Conservation (phyloP, 345 rosid genomes). For the Hibiscus trionum region DNA sequence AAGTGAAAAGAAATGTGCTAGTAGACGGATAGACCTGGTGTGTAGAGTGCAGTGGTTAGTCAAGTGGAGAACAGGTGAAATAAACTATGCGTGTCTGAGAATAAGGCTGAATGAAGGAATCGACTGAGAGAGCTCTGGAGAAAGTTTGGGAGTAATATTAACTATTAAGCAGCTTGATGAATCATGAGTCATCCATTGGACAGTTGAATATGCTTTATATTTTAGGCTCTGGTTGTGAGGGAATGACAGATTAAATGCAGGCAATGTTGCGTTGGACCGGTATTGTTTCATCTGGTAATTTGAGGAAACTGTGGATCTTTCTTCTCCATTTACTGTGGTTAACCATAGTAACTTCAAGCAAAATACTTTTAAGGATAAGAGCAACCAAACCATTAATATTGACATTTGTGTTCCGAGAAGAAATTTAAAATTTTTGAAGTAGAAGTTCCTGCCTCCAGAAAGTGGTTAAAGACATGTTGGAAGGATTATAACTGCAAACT, state of each 20-base stretch:
- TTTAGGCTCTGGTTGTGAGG: slow-evolving; percentile 3
- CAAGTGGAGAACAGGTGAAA: too few relatives aligned
- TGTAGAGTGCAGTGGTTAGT: too few relatives aligned
- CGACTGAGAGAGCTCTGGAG: too few relatives aligned
- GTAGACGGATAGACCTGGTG: too few relatives aligned
- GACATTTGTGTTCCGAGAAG: neutral
- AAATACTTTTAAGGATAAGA: neutral
- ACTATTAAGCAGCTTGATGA: neutral
- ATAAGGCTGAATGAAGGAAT: too few relatives aligned
- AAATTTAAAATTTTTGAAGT: neutral
- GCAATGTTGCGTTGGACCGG: neutral
- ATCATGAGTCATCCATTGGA: neutral
- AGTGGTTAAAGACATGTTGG: neutral
- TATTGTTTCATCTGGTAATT: neutral
- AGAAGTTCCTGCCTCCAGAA: neutral
- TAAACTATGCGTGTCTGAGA: too few relatives aligned
- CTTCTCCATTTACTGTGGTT: neutral
- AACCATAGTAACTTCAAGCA: neutral
- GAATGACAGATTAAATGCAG: neutral
- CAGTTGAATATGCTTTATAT: neutral
- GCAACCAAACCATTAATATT: neutral
- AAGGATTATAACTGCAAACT: neutral
- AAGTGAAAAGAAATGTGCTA: too few relatives aligned
- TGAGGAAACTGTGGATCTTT: neutral
- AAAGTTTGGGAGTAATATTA: too few relatives aligned